Percentiles rank a stretch among this genome's conserved stretches.
Conservation (phyloP, 2,329 filamentous ascomycete species). For the Aspergillus sp. region DNA sequence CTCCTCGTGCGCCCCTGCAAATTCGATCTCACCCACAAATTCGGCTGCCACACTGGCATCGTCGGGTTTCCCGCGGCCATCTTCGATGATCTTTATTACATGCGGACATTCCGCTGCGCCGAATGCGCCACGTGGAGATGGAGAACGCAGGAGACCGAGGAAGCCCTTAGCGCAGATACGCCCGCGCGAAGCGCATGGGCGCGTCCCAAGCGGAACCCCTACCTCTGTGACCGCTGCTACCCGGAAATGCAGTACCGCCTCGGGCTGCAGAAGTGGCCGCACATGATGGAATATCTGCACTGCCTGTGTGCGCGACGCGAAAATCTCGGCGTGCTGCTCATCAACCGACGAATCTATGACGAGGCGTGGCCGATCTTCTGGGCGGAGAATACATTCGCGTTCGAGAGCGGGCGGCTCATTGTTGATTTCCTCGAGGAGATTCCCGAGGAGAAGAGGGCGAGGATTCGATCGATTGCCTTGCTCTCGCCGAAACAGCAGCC, state of each 20-base stretch:
- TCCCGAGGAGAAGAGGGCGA: neutral
- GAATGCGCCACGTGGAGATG: neutral
- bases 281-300: neutral
- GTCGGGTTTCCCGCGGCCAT: neutral
- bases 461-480: neutral
- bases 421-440: slow-evolving; percentile 1
- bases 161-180: neutral
- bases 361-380: neutral
- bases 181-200: neutral
- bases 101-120: neutral
- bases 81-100: neutral
- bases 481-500: neutral
- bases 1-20: neutral
- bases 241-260: neutral
- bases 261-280: neutral
- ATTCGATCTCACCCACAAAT: neutral
- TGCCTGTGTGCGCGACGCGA: neutral
- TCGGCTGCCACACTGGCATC: neutral
- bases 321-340: neutral
- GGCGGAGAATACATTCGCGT: slow-evolving; percentile 1
- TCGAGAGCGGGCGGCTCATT: neutral
- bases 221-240: slow-evolving; percentile 1
- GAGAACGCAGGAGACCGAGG: neutral
- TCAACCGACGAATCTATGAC: neutral
- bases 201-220: neutral